These are phyloP conservation scores for Firmiana major DNA, from an alignment of 345 rosid genomes.

Conservation along the genomic window DNA sequence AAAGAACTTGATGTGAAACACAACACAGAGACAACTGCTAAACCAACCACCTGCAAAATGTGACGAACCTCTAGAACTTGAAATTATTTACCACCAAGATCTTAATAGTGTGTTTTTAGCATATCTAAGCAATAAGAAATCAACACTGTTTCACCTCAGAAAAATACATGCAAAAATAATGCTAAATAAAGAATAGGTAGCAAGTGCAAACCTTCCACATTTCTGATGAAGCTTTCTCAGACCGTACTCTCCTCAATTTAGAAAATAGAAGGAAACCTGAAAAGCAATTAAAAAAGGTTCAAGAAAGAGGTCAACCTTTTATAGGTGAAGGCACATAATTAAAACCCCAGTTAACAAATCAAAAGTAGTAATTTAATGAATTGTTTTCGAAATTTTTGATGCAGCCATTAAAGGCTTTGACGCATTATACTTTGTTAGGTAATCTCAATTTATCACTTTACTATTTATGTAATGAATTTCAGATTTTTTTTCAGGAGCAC, in stretches of 20 bases:
- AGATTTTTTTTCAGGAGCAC: neutral
- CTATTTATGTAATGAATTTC: neutral
- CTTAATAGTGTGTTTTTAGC: neutral
- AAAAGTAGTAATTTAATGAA: neutral
- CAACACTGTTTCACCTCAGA: neutral
- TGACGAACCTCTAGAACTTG: neutral
- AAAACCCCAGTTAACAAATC: neutral
- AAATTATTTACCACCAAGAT: neutral
- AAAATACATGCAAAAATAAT: neutral
- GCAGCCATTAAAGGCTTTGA: neutral
- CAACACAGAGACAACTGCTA: constrained; percentile 48
- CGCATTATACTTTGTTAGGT: neutral
- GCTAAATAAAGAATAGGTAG: neutral
- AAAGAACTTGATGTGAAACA: constrained; percentile 57
- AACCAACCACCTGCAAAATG: constrained; percentile 53
- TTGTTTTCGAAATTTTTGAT: neutral
- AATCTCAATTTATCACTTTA: neutral
- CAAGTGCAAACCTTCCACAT: constrained; percentile 51
- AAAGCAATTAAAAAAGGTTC: constrained; percentile 1
- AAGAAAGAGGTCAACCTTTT: neutral
- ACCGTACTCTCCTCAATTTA: constrained; percentile 57
- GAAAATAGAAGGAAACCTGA: constrained; percentile 50
- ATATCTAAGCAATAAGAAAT: neutral
- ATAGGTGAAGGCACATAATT: neutral
- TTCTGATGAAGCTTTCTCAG: constrained; percentile 59